Base-by-base conservation (phyloP, 2,329 filamentous ascomycete genomes). In the Zymoseptoria passerinii region DNA sequence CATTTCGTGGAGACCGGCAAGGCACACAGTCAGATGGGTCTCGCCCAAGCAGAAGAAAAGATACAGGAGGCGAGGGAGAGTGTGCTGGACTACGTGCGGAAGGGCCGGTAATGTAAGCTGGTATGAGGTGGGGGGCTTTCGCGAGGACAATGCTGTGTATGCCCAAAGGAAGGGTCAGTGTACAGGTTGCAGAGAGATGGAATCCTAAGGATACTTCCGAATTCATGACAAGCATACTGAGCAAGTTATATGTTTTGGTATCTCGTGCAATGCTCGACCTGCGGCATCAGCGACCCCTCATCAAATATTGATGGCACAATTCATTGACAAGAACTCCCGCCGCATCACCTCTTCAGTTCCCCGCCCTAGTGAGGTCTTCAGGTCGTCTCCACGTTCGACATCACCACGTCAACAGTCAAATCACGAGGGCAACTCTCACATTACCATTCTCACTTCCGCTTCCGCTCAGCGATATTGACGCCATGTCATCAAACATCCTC, bases 51-150 rank as follows among this genome's bases (percentile, higher is more conserved):
- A 61, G 87, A 95, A 71, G 87, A 90, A 62, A 92, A 89, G 78
- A 87, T 96, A 56, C 83, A 81, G 60, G 83, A 86, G 56, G 87
- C 84, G 58, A 83, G 91, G 67, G 87, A 92, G 75, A 81, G 82
- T 53, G 78, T 96, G 59, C 91, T 96, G 80, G 85, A 84, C 61
- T 94, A 92, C 90, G 89, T 97, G 56, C 90, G 84, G 79, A 92
- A 95, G 81, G 92, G 90, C 9, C 58, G 65, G 58, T 70, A 50
- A 61, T 48, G 58, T 9, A n/a, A 23, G 23, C 44, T 20, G 48
- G 20, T 27, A 48, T 19, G 27, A 54, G 18, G 52, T 27, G 27
- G 8, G 49, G 16, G 27, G 29, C 40, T 19, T 27, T 23, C 2
- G 23, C 23, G 23, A 23, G 23, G 4, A 23, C 23, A 23, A 50